A percentile compares a stretch with the other conserved stretches of the same genome.
Conservation (phyloP, 2,329 filamentous ascomycete genomes). For the Nothopassalora personata region DNA sequence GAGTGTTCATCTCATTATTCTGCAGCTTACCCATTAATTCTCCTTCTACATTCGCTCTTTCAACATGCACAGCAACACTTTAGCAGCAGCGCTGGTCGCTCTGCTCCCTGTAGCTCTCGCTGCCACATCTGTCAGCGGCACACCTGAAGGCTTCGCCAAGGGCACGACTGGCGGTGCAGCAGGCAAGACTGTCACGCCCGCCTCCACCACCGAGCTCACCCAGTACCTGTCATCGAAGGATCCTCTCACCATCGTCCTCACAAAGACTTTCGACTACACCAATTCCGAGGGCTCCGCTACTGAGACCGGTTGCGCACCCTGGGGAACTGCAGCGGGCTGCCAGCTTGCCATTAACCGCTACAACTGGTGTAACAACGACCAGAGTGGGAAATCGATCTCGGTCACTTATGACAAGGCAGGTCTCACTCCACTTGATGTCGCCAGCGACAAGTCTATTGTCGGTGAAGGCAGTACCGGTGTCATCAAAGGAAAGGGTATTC, state of each 20-base stretch:
- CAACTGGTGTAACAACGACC: slow-evolving; percentile 45
- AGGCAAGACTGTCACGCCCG: slow-evolving; percentile 36
- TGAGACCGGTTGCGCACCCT: slow-evolving; percentile 52
- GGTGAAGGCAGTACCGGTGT: slow-evolving; percentile 37
- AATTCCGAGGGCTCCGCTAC: slow-evolving; percentile 51
- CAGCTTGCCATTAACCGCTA: slow-evolving; percentile 55
- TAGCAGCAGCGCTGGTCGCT: not conserved
- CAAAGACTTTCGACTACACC: slow-evolving; percentile 51
- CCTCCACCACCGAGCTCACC: slow-evolving; percentile 50
- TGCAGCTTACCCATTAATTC: not conserved
- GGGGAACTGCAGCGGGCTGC: slow-evolving; percentile 39
- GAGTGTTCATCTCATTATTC: not conserved
- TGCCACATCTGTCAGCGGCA: slow-evolving; percentile 22
- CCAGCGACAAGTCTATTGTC: slow-evolving; percentile 40
- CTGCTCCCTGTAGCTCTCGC: not conserved
- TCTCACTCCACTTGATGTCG: slow-evolving; percentile 40
- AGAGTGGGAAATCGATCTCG: slow-evolving; percentile 9
- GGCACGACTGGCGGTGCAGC: slow-evolving; percentile 58
- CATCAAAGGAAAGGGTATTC: slow-evolving; percentile 41
- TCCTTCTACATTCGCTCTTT: not conserved
- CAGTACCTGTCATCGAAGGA: slow-evolving; percentile 52
- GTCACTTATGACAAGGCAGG: slow-evolving; percentile 52
- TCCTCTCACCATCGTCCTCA: slow-evolving; percentile 54
- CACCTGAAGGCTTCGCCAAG: slow-evolving; percentile 46
- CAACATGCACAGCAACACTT: not conserved